These are phyloP conservation scores for Pleurotus citrinopileatus DNA, from an alignment of 768 basidiomycete genomes.

Conservation along the genomic window DNA sequence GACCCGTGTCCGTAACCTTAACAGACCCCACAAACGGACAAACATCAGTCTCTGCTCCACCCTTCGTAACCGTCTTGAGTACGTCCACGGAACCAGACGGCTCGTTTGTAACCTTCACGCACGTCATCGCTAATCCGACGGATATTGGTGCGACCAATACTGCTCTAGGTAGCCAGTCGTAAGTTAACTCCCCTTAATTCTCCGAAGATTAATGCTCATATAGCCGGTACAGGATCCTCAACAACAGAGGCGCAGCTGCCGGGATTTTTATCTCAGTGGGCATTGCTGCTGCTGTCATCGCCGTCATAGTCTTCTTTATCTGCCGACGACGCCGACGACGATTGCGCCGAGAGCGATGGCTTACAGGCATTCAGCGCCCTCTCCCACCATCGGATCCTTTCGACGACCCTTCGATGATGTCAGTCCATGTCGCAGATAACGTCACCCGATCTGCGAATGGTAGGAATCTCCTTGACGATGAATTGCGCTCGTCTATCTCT, in stretches of 20 bases:
- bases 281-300: constrained; percentile 44
- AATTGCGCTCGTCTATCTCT: constrained; percentile 8
- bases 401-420: constrained; percentile 23
- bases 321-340: constrained; percentile 40
- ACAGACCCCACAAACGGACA: constrained; percentile 34
- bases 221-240: constrained; percentile 48
- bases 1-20: constrained; percentile 38
- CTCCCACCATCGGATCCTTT: constrained; percentile 34
- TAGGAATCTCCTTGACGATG: constrained; percentile 11
- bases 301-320: constrained; percentile 41
- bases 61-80: constrained; percentile 43
- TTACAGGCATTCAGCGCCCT: constrained; percentile 31
- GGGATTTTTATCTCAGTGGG: constrained; percentile 75
- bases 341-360: constrained; percentile 33
- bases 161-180: constrained; percentile 24
- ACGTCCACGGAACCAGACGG: constrained; percentile 47
- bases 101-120: constrained; percentile 43
- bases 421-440: constrained; percentile 8
- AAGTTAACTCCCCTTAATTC: constrained; percentile 1
- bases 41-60: constrained; percentile 37
- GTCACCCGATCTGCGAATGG: constrained; percentile 2
- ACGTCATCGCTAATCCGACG: constrained; percentile 51
- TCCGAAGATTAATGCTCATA: background rate
- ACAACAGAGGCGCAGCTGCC: constrained; percentile 65
- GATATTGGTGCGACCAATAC: constrained; percentile 20